These are phyloP conservation scores for Ceratocystis cubensis DNA, from an alignment of 2,329 filamentous ascomycete genomes.

Conservation along the genomic window DNA sequence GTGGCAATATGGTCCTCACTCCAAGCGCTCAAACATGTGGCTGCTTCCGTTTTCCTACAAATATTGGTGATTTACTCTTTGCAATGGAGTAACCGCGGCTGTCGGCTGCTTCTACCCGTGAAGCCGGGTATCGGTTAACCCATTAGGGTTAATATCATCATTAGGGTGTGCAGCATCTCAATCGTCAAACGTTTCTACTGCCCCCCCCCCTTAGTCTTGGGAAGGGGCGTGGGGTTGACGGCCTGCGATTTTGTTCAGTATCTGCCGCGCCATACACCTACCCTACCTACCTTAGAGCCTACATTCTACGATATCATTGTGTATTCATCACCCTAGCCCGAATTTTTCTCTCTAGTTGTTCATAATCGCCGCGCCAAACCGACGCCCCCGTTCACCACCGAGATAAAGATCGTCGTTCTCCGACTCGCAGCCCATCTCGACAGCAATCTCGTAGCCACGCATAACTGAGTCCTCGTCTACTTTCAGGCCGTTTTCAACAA, in stretches of 20 bases:
- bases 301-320: too few species aligned
- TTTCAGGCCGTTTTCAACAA: conserved; percentile 68
- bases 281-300: too few species aligned
- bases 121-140: neutral
- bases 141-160: too few species aligned
- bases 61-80: neutral
- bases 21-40: too few species aligned
- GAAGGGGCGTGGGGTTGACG: too few species aligned
- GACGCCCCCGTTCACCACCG: conserved; percentile 43
- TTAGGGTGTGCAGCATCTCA: neutral
- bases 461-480: conserved; percentile 87
- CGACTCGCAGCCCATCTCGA: conserved; percentile 57
- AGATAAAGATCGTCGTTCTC: conserved; percentile 48
- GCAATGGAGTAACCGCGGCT: neutral
- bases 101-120: neutral
- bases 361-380: conserved; percentile 33
- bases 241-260: too few species aligned
- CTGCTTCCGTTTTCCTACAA: too few species aligned
- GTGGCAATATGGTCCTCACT: too few species aligned
- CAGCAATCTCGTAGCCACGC: conserved; percentile 66
- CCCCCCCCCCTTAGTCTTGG: too few species aligned
- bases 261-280: too few species aligned
- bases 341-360: conserved; percentile 11
- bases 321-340: neutral
- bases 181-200: too few species aligned